phyloP scores from a whole-genome alignment of 169 alveolate genomes.

The Amoebophrya sp. region DNA sequence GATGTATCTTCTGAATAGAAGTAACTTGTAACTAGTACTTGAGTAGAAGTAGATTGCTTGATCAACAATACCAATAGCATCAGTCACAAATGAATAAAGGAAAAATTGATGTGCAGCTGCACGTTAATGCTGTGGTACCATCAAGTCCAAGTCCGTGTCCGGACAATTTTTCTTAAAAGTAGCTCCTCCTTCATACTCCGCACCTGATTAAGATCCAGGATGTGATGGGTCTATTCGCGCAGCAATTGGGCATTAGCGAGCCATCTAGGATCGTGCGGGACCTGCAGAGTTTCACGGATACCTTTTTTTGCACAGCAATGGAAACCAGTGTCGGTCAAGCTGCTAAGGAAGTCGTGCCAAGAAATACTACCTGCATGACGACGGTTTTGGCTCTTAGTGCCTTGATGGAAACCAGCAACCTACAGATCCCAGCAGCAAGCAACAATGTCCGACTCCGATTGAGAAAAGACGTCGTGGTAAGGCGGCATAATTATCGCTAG shows the following conservation, averaged over 20 bases:
- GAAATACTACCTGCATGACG: not conserved
- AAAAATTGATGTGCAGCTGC: too few relatives aligned
- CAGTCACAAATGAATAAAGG: too few relatives aligned
- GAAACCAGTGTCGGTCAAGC: not conserved
- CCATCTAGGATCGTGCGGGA: not conserved
- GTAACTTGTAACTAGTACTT: too few relatives aligned
- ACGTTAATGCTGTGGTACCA: too few relatives aligned
- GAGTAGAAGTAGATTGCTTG: too few relatives aligned
- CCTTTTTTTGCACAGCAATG: not conserved
- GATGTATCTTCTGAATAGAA: too few relatives aligned
- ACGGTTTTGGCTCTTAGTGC: not conserved
- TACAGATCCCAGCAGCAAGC: constrained; percentile 7
- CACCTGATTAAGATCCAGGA: not conserved
- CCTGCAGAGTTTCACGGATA: not conserved
- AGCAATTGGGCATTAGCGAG: constrained; percentile 1
- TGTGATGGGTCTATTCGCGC: constrained; percentile 3
- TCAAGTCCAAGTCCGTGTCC: too few relatives aligned
- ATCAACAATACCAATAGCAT: too few relatives aligned
- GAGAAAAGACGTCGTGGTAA: not conserved
- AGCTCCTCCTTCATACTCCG: not conserved
- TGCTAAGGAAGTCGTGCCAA: not conserved
- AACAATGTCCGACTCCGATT: constrained; percentile 25
- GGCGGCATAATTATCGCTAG: too few relatives aligned
- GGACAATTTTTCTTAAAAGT: too few relatives aligned
- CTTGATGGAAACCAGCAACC: constrained; percentile 22